Evolutionary conservation across 139 green algal species (phyloP), one percentile per base, ranked within the genome.

Genomic region (Parachlorella kessleri): DNA sequence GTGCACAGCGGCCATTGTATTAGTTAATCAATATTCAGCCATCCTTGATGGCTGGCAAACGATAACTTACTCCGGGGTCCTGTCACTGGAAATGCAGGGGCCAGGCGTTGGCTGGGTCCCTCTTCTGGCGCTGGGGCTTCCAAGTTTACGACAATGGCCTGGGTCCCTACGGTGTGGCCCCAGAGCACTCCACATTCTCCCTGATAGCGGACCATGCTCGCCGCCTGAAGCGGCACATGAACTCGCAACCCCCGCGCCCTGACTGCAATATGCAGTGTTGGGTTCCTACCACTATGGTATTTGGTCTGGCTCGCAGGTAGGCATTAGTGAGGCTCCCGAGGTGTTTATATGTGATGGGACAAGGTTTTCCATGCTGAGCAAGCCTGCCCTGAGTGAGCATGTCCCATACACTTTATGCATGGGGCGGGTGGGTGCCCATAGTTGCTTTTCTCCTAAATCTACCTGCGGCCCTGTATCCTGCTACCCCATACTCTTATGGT

Each of bases 221-320:
- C 36, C 55, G 33, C 32, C 6, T 84, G 54, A 54, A 59, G 10
- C 28, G 28, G 6, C 55, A 70, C 40, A 28, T 38, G 14, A 36
- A 40, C 23, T 21, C 35, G 1, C 24, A 33, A 14, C n/a, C 77
- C 18, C 70, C 81, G 1, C 33, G 33, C 54, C 42, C 55, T 8
- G 24, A 36, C 1, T 82, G 77, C 81, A 32, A 23, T 21, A 33
- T 76, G 5, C 64, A 77, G 33, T 85, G 81, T 71, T 85, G 81
- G 81, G 76, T 82, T 48, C 36, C 66, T 39, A 81, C 21, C 21
- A 66, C 35, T 23, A 54, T 23, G 33, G 30, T 32, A 59, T 53
- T 41, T 79, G 66, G 66, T 1, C 35, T 59, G 53, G 26, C 76
- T 53, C 67, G 40, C 33, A 42, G 55, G 67, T 64, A 32, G 33